Evolutionary conservation across 805 yeast species (phyloP), one percentile per base, ranked within the genome.

Genomic region (Wickerhamomyces rabaulensis): DNA sequence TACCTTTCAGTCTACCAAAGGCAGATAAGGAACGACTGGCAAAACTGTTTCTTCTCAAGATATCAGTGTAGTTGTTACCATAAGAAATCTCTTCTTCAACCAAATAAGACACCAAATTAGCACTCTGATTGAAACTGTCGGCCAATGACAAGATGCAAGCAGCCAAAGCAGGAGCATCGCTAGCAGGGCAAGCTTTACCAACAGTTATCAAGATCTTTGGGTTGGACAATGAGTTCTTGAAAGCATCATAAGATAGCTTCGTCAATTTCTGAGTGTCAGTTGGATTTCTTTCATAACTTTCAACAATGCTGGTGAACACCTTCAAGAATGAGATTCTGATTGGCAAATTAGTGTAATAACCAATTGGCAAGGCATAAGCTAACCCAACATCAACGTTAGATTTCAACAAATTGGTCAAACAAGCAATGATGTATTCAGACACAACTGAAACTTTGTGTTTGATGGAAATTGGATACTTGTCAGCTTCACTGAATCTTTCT

Each of bases 341-440:
- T 44, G 80, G 74, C 13, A 68, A 63, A 59, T 85, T 84, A 20
- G 75, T 75, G 55, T 87, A 87, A 56, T 81, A 87, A 0, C 95
- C 94, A 60, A 88, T 74, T 0, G 94, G 90, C 15, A 88, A 62
- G 3, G 91, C 89, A 61, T 78, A 79, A 44, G 79, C 80, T 55
- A 89, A 67, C 8, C 96, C 95, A 21, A 86, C 81, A 45, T 84
- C 89, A 7, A 84, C 80, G 56, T 89, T 89, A 4, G 87, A 75
- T 54, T 78, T 81, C 40, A 89, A 69, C 44, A 89, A 63, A 52
- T 85, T 85, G 2, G 90, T 80, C 42, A 88, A 69, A 19, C 87
- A 80, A 20, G 70, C 67, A 45, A 87, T 78, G 10, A 83, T 79
- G 62, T 82, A 79, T 17, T 83, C 87, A 17, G 80, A 74, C 26